Evolutionary conservation across 2,329 filamentous ascomycete genomes (phyloP).

Genomic region (Zalaria sp.): DNA sequence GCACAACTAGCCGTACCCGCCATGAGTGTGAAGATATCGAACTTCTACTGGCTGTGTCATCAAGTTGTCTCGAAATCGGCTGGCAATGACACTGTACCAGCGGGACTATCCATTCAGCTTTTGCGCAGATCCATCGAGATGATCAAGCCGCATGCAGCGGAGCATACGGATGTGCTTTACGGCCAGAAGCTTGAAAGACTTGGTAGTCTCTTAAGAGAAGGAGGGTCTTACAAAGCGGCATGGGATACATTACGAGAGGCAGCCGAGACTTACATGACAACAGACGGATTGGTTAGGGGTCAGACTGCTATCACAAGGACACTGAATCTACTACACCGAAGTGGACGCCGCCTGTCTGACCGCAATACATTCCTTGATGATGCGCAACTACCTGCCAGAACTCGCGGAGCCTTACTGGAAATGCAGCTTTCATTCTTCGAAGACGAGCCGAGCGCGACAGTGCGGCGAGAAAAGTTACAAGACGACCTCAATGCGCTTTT

Average conservation of each 20-base stretch:
- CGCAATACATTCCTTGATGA: slow-evolving; percentile 17
- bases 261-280: no score
- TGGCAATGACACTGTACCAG: no score
- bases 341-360: no score
- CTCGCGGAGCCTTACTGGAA: slow-evolving; percentile 26
- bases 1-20: background rate
- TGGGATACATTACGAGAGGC: no score
- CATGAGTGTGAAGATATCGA: slow-evolving; percentile 48
- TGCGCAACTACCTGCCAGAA: slow-evolving; percentile 11
- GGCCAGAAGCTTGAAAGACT: slow-evolving; percentile 49
- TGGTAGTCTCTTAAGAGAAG: slow-evolving; percentile 29
- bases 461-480: slow-evolving; percentile 1
- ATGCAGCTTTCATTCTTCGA: slow-evolving; percentile 21
- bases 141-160: no score
- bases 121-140: slow-evolving; percentile 28
- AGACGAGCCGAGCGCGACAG: slow-evolving; percentile 1
- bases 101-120: no score
- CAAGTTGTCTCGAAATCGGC: background rate
- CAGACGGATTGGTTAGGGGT: no score
- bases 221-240: no score
- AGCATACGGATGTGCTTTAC: no score
- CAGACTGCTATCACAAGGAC: no score
- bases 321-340: no score
- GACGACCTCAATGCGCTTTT: background rate
- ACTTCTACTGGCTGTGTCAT: slow-evolving; percentile 51